These are phyloP conservation scores for Astragalus membranaceus DNA, from an alignment of 306 rosid species.

Conservation along the genomic window DNA sequence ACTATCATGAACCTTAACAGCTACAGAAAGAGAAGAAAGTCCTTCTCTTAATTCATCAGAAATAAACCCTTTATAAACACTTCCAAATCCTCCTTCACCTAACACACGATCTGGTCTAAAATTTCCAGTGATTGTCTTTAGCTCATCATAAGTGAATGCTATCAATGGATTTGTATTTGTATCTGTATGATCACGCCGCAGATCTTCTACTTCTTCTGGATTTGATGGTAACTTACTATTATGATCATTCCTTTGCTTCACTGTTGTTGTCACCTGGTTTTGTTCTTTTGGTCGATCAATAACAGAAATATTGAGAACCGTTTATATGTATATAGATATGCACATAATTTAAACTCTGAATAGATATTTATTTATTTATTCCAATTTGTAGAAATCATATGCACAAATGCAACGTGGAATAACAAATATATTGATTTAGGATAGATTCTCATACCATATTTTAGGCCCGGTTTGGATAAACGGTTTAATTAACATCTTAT, in stretches of 20 bases:
- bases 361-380: neutral
- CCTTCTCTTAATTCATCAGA: constrained; percentile 75
- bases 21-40: constrained; percentile 57
- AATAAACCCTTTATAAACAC: constrained; percentile 86
- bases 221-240: constrained; percentile 68
- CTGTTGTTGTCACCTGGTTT: constrained; percentile 32
- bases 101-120: constrained; percentile 72
- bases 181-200: constrained; percentile 65
- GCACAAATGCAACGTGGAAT: no score
- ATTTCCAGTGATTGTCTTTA: constrained; percentile 68
- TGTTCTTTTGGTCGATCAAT: constrained; percentile 55
- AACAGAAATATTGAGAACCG: constrained; percentile 26
- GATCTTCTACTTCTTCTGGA: constrained; percentile 91
- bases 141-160: constrained; percentile 68
- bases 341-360: neutral
- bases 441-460: no score
- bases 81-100: constrained; percentile 99
- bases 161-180: constrained; percentile 54
- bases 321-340: constrained; percentile 4
- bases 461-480: no score
- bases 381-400: neutral
- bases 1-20: constrained; percentile 99
- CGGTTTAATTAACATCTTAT: no score
- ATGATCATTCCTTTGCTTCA: constrained; percentile 29
- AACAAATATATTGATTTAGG: no score